Evolutionary conservation across 1,284 basidiomycete species (phyloP), one percentile per base, ranked within the genome.

Genomic region (Athelia psychrophila): DNA sequence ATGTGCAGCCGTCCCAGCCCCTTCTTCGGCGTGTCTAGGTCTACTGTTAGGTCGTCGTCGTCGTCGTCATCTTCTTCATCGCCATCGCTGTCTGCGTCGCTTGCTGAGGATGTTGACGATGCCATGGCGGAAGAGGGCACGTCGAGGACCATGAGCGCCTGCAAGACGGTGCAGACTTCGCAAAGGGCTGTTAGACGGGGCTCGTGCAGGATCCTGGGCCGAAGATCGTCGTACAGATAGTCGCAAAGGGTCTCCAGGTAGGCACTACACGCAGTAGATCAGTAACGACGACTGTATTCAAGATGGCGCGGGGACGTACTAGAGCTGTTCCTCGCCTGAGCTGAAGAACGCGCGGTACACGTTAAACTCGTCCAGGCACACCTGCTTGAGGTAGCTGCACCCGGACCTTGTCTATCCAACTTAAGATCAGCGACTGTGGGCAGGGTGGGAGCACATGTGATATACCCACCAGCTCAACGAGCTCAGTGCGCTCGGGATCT

Each of bases 81-180:
- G 33, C 65, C 65, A 0, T 70, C 69, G 3, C 73, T 74, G 13
- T 72, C 68, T 0, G 68, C 65, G 19, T 68, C 68, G 13, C 70
- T 64, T 12, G 70, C 63, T 1, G 67, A 42, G 38, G 38, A 42
- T 6, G 38, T 42, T 24, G 40, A 60, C 20, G 54, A 53, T 3
- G 66, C 66, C 2, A 67, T 70, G 12, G 64, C 63, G 32, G 72
- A 48, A 24, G 71, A 71, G 0, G 78, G 74, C 19, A 86, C 73
- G 61, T 95, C 93, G 32, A 94, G 82, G 2, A 95, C 90, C 91
- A 97, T 96, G 40, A 97, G 76, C 0, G 93, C 94, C 67, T 95
- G 91, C 1, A 97, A 76, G 19, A 97, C 92, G 0, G 92, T 96
- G 74, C 94, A 97, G 25, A 97, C 90, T 68, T 95, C 91, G 63